A percentile compares a stretch with the other conserved stretches of the same genome.
phyloP scores from a whole-genome alignment of 2,329 filamentous ascomycete species.

The Geosmithia putterillii region DNA sequence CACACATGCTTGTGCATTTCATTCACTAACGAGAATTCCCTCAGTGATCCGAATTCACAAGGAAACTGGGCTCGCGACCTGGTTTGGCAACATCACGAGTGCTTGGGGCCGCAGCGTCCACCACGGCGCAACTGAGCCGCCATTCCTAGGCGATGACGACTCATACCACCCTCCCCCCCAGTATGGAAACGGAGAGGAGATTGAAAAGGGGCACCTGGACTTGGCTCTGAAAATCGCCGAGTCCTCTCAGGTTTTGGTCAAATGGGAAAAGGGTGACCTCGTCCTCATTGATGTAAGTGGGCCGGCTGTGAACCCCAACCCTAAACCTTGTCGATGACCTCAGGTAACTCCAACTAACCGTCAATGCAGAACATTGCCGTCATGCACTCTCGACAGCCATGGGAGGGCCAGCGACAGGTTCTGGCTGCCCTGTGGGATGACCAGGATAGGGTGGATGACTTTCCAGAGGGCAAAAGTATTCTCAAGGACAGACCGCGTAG shows the following conservation, averaged over 20 bases:
- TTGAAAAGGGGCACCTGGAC: slow-evolving; percentile 15
- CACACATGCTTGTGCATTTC: neutral
- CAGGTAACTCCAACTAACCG: neutral
- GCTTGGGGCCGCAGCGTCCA: slow-evolving; percentile 19
- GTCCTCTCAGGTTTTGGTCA: slow-evolving; percentile 10
- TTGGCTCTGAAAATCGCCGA: slow-evolving; percentile 14
- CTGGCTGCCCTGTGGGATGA: slow-evolving; percentile 18
- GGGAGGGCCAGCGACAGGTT: slow-evolving; percentile 16
- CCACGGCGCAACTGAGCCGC: slow-evolving; percentile 17
- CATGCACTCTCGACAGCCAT: slow-evolving; percentile 16
- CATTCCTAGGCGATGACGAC: slow-evolving; percentile 17
- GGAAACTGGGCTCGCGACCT: slow-evolving; percentile 12
- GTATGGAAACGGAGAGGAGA: slow-evolving; percentile 15
- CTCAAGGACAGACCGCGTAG: neutral
- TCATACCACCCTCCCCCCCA: slow-evolving; percentile 19
- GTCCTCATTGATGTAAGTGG: slow-evolving; percentile 16
- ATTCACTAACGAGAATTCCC: too few relatives aligned
- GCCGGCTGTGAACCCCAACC: neutral
- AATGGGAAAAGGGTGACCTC: slow-evolving; percentile 16
- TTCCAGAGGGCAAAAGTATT: slow-evolving; percentile 9
- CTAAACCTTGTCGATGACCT: neutral
- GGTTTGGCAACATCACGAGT: slow-evolving; percentile 21
- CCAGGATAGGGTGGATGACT: slow-evolving; percentile 11
- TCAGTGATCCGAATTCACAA: slow-evolving; percentile 16
- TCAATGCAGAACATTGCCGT: slow-evolving; percentile 17